phyloP scores from a whole-genome alignment of 2,329 filamentous ascomycete species.

The Dendryphion nanum region DNA sequence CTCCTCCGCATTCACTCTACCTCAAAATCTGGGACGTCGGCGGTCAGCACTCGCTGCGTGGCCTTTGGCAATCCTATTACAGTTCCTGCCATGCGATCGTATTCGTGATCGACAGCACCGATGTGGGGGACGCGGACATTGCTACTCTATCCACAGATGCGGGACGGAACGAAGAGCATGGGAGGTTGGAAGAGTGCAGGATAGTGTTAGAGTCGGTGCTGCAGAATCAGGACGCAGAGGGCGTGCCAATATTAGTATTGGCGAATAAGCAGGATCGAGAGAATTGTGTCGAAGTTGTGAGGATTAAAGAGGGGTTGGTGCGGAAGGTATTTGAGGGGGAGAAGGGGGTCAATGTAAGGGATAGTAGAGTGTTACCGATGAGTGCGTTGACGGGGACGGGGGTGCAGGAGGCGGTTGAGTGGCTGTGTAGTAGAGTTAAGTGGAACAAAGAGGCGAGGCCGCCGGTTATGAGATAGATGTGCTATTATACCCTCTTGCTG shows the following conservation, averaged over 20 bases:
- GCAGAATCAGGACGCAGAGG: slow-evolving; percentile 81
- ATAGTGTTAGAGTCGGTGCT: slow-evolving; percentile 88
- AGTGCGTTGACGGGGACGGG: slow-evolving; percentile 83
- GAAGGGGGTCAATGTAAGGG: slow-evolving; percentile 79
- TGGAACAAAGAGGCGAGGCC: slow-evolving; percentile 96
- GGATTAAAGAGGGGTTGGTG: slow-evolving; percentile 95
- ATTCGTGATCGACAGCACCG: slow-evolving; percentile 94
- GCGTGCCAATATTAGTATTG: slow-evolving; percentile 85
- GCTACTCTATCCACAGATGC: slow-evolving; percentile 44
- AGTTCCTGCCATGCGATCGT: slow-evolving; percentile 91
- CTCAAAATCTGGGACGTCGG: slow-evolving; percentile 98
- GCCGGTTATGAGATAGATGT: slow-evolving; percentile 78
- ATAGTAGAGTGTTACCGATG: slow-evolving; percentile 86
- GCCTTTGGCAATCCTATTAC: slow-evolving; percentile 96
- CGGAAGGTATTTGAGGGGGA: slow-evolving; percentile 95
- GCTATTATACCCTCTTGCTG: not conserved
- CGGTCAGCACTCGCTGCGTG: slow-evolving; percentile 83
- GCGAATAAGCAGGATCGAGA: slow-evolving; percentile 98
- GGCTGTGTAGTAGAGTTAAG: slow-evolving; percentile 85
- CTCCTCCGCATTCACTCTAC: slow-evolving; percentile 68
- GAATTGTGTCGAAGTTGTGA: slow-evolving; percentile 94
- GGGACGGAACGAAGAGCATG: slow-evolving; percentile 30
- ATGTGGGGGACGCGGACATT: slow-evolving; percentile 83
- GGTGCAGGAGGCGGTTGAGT: slow-evolving; percentile 94
- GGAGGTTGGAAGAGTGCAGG: slow-evolving; percentile 82